Conservation (phyloP, 768 basidiomycete species). For the Termitomyces sp. region DNA sequence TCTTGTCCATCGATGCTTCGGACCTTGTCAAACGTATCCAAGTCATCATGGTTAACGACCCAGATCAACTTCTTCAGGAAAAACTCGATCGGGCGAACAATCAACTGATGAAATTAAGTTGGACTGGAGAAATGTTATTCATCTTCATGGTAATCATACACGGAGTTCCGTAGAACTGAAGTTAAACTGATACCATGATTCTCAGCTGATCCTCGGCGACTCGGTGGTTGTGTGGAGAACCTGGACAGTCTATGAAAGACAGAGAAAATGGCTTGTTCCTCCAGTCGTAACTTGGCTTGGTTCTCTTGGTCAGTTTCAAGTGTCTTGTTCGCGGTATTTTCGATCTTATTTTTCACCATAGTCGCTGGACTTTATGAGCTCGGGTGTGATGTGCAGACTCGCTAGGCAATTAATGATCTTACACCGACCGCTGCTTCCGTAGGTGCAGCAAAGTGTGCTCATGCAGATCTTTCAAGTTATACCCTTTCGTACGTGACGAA, state of each 20-base stretch:
- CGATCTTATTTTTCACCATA: neutral
- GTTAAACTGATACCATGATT: neutral
- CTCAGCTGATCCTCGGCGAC: conserved; percentile 23
- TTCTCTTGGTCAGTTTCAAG: conserved; percentile 17
- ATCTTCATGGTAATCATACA: conserved; percentile 21
- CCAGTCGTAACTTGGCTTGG: conserved; percentile 22
- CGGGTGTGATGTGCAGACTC: conserved; percentile 21
- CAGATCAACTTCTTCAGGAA: conserved; percentile 14
- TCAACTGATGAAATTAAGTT: conserved; percentile 17
- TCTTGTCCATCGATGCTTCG: conserved; percentile 21
- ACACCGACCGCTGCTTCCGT: conserved; percentile 20
- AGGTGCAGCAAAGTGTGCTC: conserved; percentile 18
- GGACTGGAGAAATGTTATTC: conserved; percentile 26
- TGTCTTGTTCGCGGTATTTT: neutral
- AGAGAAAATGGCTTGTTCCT: conserved; percentile 13
- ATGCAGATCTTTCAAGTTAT: conserved; percentile 23
- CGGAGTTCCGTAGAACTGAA: neutral
- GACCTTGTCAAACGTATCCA: conserved; percentile 23
- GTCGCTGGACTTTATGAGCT: conserved; percentile 25
- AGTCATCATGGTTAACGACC: conserved; percentile 18
- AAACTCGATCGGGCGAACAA: conserved; percentile 18
- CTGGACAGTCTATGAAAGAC: conserved; percentile 17
- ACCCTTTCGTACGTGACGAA: conserved; percentile 25
- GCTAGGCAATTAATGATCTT: conserved; percentile 19
- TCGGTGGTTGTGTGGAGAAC: conserved; percentile 27